Evolutionary conservation across 2,329 filamentous ascomycete genomes (phyloP), one percentile per base, ranked within the genome.

Genomic region (Penicillium palitans): DNA sequence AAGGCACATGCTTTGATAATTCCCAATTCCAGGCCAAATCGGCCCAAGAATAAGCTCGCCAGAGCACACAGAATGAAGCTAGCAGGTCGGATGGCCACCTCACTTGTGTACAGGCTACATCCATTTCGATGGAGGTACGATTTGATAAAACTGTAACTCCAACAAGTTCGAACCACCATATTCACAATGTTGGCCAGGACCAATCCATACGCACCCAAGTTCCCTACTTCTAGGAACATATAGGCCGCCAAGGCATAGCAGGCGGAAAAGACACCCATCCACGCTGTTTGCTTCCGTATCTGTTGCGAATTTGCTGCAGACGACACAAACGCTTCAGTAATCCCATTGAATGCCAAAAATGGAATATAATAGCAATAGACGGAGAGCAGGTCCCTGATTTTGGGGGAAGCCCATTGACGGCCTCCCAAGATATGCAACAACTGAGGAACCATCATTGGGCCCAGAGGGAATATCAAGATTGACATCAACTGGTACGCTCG

Each of bases 351-450:
- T 3, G 93, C 95, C 4, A 98, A 83, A 27, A 98, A 86, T 0
- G 95, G 95, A 59, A 99, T 90, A 77, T 96, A 98, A 74, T 91
- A 92, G 78, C 91, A 93, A 75, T 97, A 99, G 0, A 83, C 83
- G 0, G 88, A 86, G 7, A 99, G 82, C 4, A 95, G 88, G 9
- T 82, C 75, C 6, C 88, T 87, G 0, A 93, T 91, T 44, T 89
- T 89, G 0, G 88, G 87, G 4, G 80, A 81, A 0, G 86, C 81
- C 95, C 95, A 99, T 57, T 83, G 84, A 0, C 82, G 79, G 1
- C 93, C 93, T 0, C 93, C 90, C 1, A 98, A 80, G 6, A 96
- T 76, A 21, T 84, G 81, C 0, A 98, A 84, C 0, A 93, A 81
- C 0, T 89, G 78, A 0, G 91, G 89, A 0, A 93, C 89, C 15